Conservation (phyloP, 495 filamentous ascomycete species). For the Lophiostoma macrostomum region DNA sequence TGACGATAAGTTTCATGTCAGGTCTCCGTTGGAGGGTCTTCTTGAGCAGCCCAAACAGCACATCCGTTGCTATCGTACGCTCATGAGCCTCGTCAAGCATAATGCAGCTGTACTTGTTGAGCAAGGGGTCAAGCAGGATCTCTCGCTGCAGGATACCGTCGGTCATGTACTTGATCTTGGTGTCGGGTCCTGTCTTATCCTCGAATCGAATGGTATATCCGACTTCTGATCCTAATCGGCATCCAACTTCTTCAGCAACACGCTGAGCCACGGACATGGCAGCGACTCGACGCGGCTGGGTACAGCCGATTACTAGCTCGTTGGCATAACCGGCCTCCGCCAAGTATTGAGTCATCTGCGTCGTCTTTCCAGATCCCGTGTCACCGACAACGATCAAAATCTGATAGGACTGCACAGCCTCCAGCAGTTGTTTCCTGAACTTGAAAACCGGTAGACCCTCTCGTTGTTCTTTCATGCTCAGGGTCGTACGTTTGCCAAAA, state of each 20-base stretch:
- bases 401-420: slow-evolving; percentile 85
- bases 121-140: slow-evolving; percentile 81
- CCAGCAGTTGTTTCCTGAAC: slow-evolving; percentile 81
- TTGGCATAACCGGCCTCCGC: slow-evolving; percentile 89
- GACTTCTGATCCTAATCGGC: slow-evolving; percentile 84
- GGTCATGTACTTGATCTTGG: slow-evolving; percentile 99
- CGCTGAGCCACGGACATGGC: slow-evolving; percentile 97
- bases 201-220: slow-evolving; percentile 98
- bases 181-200: slow-evolving; percentile 84
- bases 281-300: slow-evolving; percentile 92
- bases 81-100: slow-evolving; percentile 99
- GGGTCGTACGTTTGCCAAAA: slow-evolving; percentile 79
- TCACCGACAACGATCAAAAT: slow-evolving; percentile 95
- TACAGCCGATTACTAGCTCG: slow-evolving; percentile 93
- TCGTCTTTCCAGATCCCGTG: slow-evolving; percentile 95
- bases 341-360: slow-evolving; percentile 90
- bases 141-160: slow-evolving; percentile 98
- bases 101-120: slow-evolving; percentile 88
- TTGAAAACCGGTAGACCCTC: slow-evolving; percentile 88
- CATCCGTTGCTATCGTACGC: slow-evolving; percentile 92
- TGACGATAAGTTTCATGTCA: slow-evolving; percentile 93
- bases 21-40: slow-evolving; percentile 83
- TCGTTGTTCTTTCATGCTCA: slow-evolving; percentile 94
- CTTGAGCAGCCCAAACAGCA: slow-evolving; percentile 90
- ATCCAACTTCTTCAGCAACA: slow-evolving; percentile 95